phyloP scores from a whole-genome alignment of 805 yeast species.

The Saccharomycopsis sp. region DNA sequence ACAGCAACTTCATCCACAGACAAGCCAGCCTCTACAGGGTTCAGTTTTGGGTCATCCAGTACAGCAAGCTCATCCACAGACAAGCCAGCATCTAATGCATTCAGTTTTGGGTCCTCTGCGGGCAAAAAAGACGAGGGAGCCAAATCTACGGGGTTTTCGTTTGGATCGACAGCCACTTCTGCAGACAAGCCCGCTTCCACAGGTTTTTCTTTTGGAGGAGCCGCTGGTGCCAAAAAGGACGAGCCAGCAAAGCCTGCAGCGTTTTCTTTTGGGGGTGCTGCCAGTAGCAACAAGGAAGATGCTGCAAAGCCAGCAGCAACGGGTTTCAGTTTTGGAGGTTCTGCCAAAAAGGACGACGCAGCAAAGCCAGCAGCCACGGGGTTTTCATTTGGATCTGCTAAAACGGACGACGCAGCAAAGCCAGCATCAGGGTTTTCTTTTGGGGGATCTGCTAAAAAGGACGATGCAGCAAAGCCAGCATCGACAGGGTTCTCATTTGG shows the following conservation, averaged over 20 bases:
- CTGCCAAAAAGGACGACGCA: slow-evolving; percentile 21
- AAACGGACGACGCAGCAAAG: slow-evolving; percentile 22
- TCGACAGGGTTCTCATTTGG: slow-evolving; percentile 27
- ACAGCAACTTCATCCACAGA: no score
- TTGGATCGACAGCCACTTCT: no score
- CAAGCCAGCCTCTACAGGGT: slow-evolving; percentile 14
- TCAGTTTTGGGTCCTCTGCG: no score
- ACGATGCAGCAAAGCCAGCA: slow-evolving; percentile 13
- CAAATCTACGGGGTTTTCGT: no score
- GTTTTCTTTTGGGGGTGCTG: slow-evolving; percentile 16
- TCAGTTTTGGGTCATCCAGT: slow-evolving; percentile 21
- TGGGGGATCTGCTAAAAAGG: slow-evolving; percentile 6
- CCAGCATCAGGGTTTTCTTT: slow-evolving; percentile 2
- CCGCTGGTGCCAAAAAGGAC: slow-evolving; percentile 19
- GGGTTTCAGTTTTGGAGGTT: slow-evolving; percentile 21
- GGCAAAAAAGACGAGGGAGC: no score
- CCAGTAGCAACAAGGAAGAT: slow-evolving; percentile 22
- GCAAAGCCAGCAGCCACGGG: slow-evolving; percentile 19
- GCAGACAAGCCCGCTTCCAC: background rate
- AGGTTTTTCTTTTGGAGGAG: slow-evolving; percentile 3
- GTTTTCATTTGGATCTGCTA: slow-evolving; percentile 21
- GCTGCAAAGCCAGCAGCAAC: slow-evolving; percentile 17
- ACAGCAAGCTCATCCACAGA: no score
- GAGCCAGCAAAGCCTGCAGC: slow-evolving; percentile 16
- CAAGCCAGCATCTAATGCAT: no score